phyloP scores from a whole-genome alignment of 1,284 basidiomycete species.

The Heterobasidion parviporum region DNA sequence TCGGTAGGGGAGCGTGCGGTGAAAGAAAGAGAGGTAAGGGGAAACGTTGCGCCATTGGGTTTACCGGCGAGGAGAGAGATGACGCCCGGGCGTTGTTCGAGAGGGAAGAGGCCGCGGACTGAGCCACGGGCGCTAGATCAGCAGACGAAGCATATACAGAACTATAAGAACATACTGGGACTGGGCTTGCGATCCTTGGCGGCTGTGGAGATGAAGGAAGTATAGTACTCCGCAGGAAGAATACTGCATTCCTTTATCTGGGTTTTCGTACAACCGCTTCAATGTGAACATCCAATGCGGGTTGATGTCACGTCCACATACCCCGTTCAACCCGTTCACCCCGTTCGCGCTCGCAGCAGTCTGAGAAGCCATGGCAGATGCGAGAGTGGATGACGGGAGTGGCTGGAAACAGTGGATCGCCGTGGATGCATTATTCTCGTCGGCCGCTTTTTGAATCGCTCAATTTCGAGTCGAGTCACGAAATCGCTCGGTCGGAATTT shows the following conservation, averaged over 20 bases:
- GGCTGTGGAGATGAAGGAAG: constrained; percentile 44
- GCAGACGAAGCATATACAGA: not conserved
- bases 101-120: constrained; percentile 54
- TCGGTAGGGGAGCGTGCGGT: constrained; percentile 38
- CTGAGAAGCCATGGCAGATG: too few species aligned
- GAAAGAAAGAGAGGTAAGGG: constrained; percentile 72
- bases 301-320: too few species aligned
- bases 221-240: constrained; percentile 45
- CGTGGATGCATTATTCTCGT: too few species aligned
- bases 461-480: too few species aligned
- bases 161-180: constrained; percentile 38
- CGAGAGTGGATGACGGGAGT: too few species aligned
- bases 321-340: too few species aligned
- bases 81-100: constrained; percentile 73
- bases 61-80: constrained; percentile 85
- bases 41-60: constrained; percentile 88
- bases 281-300: too few species aligned
- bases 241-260: not conserved
- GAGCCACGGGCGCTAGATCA: not conserved
- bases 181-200: constrained; percentile 52
- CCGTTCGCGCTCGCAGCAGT: too few species aligned
- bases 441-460: too few species aligned
- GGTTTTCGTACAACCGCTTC: too few species aligned
- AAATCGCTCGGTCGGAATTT: too few species aligned
- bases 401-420: too few species aligned